Conservation (phyloP, 495 filamentous ascomycete species). For the Cercophora scortea region DNA sequence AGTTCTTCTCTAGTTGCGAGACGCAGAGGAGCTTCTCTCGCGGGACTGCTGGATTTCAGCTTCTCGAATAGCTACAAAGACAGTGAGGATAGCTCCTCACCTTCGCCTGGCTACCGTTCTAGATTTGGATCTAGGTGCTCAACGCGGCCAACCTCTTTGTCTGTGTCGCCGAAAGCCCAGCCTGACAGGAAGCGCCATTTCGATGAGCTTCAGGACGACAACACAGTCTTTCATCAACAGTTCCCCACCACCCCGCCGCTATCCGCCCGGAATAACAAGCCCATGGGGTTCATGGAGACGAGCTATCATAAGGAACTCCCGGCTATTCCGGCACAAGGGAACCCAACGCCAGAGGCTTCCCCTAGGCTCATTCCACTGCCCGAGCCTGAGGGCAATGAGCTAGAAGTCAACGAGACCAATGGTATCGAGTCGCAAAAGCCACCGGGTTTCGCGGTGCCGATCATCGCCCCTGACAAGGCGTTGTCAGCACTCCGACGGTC, state of each 20-base stretch:
- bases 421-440: not conserved
- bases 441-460: conserved; percentile 2
- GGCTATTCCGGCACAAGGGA: not conserved
- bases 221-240: not conserved
- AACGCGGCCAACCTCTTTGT: conserved; percentile 9
- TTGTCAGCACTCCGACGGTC: not conserved
- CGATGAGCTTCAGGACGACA: not conserved
- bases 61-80: conserved; percentile 4
- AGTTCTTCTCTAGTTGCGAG: conserved; percentile 7
- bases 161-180: conserved; percentile 14
- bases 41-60: conserved; percentile 16
- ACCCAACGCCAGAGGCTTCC: conserved; percentile 11
- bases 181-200: conserved; percentile 5
- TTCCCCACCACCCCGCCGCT: conserved; percentile 9
- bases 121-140: conserved; percentile 8
- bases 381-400: not conserved
- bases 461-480: not conserved
- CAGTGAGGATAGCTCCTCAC: not conserved
- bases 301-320: not conserved
- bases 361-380: conserved; percentile 16
- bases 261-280: conserved; percentile 9
- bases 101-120: conserved; percentile 3
- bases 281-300: not conserved
- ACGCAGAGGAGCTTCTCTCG: conserved; percentile 2
- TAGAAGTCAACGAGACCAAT: not conserved